Conservation (phyloP, 176 grass and related monocot species). For the Thinopyrum elongatum region DNA sequence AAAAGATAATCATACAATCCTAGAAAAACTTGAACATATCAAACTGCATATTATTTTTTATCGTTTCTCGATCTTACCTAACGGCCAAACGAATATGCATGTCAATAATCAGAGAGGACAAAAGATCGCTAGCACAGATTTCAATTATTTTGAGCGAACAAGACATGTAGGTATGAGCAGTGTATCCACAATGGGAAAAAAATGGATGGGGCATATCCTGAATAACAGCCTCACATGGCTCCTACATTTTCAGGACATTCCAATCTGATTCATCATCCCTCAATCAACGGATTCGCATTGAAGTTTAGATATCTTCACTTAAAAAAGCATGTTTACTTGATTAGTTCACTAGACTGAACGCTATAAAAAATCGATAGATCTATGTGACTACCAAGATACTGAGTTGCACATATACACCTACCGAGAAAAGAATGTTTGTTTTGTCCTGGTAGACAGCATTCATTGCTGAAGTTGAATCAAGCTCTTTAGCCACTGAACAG, state of each 20-base stretch:
- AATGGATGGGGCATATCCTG: not conserved
- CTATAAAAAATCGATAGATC: not conserved
- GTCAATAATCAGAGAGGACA: not conserved
- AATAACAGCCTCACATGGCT: not conserved
- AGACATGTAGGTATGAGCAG: not conserved
- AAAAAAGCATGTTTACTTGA: not conserved
- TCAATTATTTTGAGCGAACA: slow-evolving; percentile 17
- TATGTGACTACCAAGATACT: slow-evolving; percentile 11
- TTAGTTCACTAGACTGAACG: not conserved
- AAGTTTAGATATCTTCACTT: not conserved
- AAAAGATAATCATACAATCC: slow-evolving; percentile 1
- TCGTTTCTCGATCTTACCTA: not conserved
- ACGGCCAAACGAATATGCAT: not conserved
- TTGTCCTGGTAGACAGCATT: slow-evolving; percentile 99
- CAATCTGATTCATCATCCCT: not conserved
- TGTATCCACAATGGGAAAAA: not conserved
- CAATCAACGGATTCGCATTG: not conserved
- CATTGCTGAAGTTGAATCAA: slow-evolving; percentile 70
- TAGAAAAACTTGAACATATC: not conserved
- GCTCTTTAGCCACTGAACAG: slow-evolving; percentile 93
- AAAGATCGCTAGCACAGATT: not conserved
- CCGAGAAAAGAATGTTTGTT: slow-evolving; percentile 98
- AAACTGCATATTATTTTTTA: not conserved
- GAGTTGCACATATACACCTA: slow-evolving; percentile 30
- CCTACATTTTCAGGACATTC: slow-evolving; percentile 7